Evolutionary conservation across 2,329 filamentous ascomycete species (phyloP), one percentile per base, ranked within the genome.

Genomic region (Colletotrichum sp.): DNA sequence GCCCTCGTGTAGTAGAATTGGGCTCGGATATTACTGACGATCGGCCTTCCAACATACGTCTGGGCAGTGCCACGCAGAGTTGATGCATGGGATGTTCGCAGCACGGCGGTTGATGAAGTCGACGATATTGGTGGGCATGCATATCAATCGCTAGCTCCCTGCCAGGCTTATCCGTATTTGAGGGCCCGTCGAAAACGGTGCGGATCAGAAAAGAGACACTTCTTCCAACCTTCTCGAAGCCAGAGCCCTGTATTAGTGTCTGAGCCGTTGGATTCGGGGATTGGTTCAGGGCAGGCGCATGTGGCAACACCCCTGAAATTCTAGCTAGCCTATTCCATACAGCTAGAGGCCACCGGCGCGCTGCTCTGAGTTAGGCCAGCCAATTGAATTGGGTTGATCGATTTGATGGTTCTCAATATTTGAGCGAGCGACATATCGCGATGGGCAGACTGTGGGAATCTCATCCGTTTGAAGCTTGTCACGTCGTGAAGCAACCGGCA

Each of bases 221-320:
- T 69, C 62, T 77, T 75, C 34, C 34, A 7, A 43, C 25, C 70
- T 77, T 76, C 75, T 77, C 72, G 72, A 77, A 77, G 75, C 68
- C 48, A 62, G 27, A 56, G 58, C 62, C 64, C 64, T 75, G 67
- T 56, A 68, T 28, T 25, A 56, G 28, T 27, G 56, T 67, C 72
- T 75, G 62, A 66, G 67, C 71, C 72, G 72, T 71, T 61, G 52
- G 27, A 71, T n/a, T 36, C 58, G 43, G 36, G 75, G 52, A 75
- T 77, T 72, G 72, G 72, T 32, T 55, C 43, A 76, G 62, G 16
- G 25, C 27, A 16, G 30, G 39, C 64, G 55, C 58, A 69, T 76
- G 70, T 68, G 74, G 39, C 56, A 65, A 48, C 62, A 60, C n/a
- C 36, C 22, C 55, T 65, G 70, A 22, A 64, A 56, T 69, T 16